phyloP scores from a whole-genome alignment of 208 protist species.

The Herpetomonas muscarum region DNA sequence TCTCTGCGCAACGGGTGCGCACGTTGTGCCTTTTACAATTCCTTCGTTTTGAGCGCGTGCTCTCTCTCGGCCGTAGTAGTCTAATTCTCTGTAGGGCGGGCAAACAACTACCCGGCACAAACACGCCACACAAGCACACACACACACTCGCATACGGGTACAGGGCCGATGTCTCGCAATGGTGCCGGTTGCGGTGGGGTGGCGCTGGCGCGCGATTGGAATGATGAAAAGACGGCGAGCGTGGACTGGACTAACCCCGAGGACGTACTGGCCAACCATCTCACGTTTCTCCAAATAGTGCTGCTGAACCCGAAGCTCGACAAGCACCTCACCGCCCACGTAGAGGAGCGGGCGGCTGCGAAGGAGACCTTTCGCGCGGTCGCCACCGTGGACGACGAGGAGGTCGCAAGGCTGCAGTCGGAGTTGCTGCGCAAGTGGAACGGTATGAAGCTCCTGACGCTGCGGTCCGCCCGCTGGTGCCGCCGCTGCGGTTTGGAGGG shows the following conservation, averaged over 20 bases:
- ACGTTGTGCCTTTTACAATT: too few relatives aligned
- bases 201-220: constrained; percentile 48
- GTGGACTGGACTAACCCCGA: constrained; percentile 66
- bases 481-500: constrained; percentile 51
- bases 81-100: too few relatives aligned
- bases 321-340: constrained; percentile 19
- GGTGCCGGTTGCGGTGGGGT: too few relatives aligned
- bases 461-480: constrained; percentile 59
- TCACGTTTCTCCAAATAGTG: constrained; percentile 75
- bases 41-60: too few relatives aligned
- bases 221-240: constrained; percentile 67
- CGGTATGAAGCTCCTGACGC: constrained; percentile 28
- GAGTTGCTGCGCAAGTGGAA: constrained; percentile 38
- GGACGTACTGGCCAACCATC: constrained; percentile 65
- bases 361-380: constrained; percentile 27
- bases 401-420: constrained; percentile 17
- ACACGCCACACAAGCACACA: too few relatives aligned
- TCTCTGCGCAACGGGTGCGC: too few relatives aligned
- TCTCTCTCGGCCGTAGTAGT: too few relatives aligned
- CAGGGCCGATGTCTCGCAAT: too few relatives aligned
- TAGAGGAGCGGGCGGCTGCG: constrained; percentile 9
- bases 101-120: too few relatives aligned
- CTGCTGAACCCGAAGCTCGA: constrained; percentile 46
- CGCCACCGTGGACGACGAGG: too few relatives aligned
- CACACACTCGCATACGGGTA: too few relatives aligned